Evolutionary conservation across 2,329 filamentous ascomycete genomes (phyloP).

Genomic region (Botrytis aclada): DNA sequence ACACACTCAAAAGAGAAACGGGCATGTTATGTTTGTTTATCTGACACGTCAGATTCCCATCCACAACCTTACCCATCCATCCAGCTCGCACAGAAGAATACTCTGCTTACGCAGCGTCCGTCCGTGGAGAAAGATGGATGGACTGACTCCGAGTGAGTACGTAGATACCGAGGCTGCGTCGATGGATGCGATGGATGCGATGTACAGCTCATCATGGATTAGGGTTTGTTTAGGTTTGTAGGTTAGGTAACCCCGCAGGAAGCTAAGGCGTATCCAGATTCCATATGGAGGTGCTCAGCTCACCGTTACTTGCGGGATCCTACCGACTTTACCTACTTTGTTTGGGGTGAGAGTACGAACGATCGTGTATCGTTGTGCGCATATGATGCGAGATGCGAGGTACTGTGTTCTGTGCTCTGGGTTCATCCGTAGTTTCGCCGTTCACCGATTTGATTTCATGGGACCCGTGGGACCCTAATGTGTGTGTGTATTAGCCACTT

Average conservation of each 20-base stretch:
- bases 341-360: too few species aligned
- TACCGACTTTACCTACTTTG: too few species aligned
- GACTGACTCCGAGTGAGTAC: too few species aligned
- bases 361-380: not conserved
- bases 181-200: not conserved
- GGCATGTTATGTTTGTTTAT: too few species aligned
- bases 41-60: conserved; percentile 1
- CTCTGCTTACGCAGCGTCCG: not conserved
- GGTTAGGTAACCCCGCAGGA: not conserved
- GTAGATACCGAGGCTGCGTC: not conserved
- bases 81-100: not conserved
- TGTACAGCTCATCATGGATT: not conserved
- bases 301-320: not conserved
- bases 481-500: not conserved
- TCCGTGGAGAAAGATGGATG: not conserved
- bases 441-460: not conserved
- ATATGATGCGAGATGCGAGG: not conserved
- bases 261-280: not conserved
- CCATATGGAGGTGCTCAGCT: too few species aligned
- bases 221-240: not conserved
- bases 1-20: not conserved
- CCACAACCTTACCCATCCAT: too few species aligned
- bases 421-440: not conserved
- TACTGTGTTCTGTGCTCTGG: not conserved
- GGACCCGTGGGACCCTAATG: too few species aligned